Base-by-base conservation (phyloP, 805 yeast species). In the Nakazawaea wickerhamii region DNA sequence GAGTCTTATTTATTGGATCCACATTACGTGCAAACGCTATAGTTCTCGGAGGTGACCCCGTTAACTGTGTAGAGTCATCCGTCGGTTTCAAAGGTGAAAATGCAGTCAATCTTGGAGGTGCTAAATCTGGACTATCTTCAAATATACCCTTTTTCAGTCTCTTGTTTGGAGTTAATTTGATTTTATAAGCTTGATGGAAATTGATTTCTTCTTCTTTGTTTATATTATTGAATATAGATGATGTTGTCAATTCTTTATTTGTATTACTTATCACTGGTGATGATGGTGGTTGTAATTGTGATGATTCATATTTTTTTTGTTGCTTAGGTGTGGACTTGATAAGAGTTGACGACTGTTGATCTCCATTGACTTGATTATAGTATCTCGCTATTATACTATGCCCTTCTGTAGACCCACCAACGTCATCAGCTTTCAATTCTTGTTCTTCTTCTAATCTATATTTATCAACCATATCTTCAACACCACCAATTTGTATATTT, bases 401-500 rank as follows among this genome's bases (percentile, higher is more conserved):
- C 4, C 40, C 46, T 23, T 17, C 44, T 0, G 45, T 41, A 9
- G 42, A 37, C 8, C 55, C 58, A 9, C 36, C 31, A 13, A 10
- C 27, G 31, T 37, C 40, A 1, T 38, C 50, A 25, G 50, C 40
- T 5, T 26, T 22, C 20, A 61, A 25, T 15, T 21, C 15, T 23
- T 26, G 14, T 11, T 30, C 15, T 19, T 23, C 25, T 19, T 26
- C 19, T 14, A 15, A 10, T 35, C 15, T n/a, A 26, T 34, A 26
- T 40, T 44, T 7, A 45, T 26, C 18, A 13, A 52, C 50, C 22
- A 64, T 61, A 21, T 68, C 80, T 49, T 74, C 79, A 48, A 71
- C 71, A 22, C 78, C 73, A 26, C 72, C 59, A 27, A 83, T 59
- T 48, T 79, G 76, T 19, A 82, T 84, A 53, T 78, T 75, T 2